Base-by-base conservation (phyloP, 2,329 filamentous ascomycete species). In the Lasiodiplodia theobromae region DNA sequence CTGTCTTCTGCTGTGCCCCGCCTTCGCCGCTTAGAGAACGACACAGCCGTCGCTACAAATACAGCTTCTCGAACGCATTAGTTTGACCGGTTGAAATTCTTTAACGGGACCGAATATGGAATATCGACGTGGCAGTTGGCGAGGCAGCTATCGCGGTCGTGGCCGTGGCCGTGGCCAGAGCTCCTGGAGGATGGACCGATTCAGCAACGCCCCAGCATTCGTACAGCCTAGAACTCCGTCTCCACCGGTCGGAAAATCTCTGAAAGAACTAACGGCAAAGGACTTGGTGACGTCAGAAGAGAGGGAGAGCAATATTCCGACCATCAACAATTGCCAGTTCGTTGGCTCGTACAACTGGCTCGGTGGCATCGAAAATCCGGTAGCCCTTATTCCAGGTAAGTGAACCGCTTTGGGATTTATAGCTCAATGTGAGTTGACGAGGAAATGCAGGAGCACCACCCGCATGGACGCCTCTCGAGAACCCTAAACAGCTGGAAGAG, bases 261-360 rank as follows among this genome's bases (percentile, higher is more conserved):
- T 80, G 31, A 62, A 69, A 14, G 71, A 70, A 7, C 37, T 79
- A 23, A 68, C 47, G 5, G 62, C 23, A 10, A 67, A 28, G 6
- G 68, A 72, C 10, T n/a, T 72, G 56, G 47, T 70, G 4, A 66
- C 65, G 10, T 7, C 37, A 10, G 25, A 21, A 4, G 18, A 47
- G 3, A 8, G 2, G 3, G 34, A 56, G 2, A 38, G 28, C n/a
- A 5, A 14, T 21, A 14, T 25, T 16, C 49, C 74, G 0, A 72
- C 69, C 7, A 85, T 86, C 67, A 75, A 71, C 8, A 72, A 82
- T 60, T 78, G 77, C 69, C 68, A 81, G 51, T 82, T 83, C 72
- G 72, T 86, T 37, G 80, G 82, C 23, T 87, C 86, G 0, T 88
- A 86, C 77, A 87, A 84, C 71, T 87, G 85, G 85, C 44, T 85